Evolutionary conservation across 2,329 filamentous ascomycete species (phyloP).

Genomic region (Xylogone sp.): DNA sequence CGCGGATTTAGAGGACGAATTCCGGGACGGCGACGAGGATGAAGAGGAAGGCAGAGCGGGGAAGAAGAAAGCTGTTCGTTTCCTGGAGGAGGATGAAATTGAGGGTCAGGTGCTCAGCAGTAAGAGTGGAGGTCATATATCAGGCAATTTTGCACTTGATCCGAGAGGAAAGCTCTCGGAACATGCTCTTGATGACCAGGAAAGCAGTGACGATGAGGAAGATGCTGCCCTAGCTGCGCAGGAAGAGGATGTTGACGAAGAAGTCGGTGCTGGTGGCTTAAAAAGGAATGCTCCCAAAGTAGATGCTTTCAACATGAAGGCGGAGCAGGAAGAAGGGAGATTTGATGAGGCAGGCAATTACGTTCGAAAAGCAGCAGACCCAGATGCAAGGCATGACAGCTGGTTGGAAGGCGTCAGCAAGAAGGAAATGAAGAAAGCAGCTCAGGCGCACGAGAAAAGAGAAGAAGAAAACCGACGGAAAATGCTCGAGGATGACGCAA

Average conservation of each 20-base stretch:
- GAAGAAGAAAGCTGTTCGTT: slow-evolving; percentile 62
- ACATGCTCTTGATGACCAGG: slow-evolving; percentile 33
- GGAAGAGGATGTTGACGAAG: slow-evolving; percentile 77
- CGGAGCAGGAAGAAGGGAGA: slow-evolving; percentile 85
- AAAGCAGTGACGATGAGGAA: slow-evolving; percentile 59
- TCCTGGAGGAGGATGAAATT: slow-evolving; percentile 60
- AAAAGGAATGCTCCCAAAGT: slow-evolving; percentile 92
- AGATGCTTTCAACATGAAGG: slow-evolving; percentile 91
- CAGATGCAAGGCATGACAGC: slow-evolving; percentile 83
- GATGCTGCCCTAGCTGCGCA: slow-evolving; percentile 71
- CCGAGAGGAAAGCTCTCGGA: slow-evolving; percentile 41
- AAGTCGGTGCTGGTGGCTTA: slow-evolving; percentile 83
- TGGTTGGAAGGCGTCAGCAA: slow-evolving; percentile 94
- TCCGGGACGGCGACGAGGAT: slow-evolving; percentile 49
- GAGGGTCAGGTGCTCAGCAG: slow-evolving; percentile 74
- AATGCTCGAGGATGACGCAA: slow-evolving; percentile 69
- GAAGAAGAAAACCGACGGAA: slow-evolving; percentile 72
- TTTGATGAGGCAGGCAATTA: slow-evolving; percentile 93
- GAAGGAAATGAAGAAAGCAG: slow-evolving; percentile 86
- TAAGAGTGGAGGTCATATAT: slow-evolving; percentile 67
- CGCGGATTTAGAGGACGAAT: slow-evolving; percentile 61
- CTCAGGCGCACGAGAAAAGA: slow-evolving; percentile 80
- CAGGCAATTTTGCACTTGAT: slow-evolving; percentile 56
- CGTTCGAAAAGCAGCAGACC: slow-evolving; percentile 82
- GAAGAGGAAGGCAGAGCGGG: slow-evolving; percentile 44